Evolutionary conservation across 345 rosid genomes (phyloP).

Genomic region (Stellera chamaejasme): DNA sequence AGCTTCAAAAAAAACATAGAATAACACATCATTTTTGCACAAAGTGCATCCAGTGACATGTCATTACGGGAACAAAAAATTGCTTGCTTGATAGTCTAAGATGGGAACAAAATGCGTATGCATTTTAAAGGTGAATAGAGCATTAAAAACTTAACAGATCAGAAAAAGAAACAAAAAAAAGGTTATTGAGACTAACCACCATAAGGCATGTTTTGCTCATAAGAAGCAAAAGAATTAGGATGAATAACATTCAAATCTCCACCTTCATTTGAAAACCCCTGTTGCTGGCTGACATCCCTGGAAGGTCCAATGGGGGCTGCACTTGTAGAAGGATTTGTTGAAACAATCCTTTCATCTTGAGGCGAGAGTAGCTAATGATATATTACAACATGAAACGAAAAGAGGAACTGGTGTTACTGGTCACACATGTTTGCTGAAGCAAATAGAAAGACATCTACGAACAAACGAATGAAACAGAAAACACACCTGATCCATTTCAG

Average conservation of each 20-base stretch:
- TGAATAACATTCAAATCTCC: constrained; percentile 21
- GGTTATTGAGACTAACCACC: constrained; percentile 27
- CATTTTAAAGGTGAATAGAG: no score
- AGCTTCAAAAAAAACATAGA: no score
- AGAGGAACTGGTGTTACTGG: constrained; percentile 11
- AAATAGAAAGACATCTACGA: constrained; percentile 6
- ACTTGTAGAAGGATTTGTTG: constrained; percentile 41
- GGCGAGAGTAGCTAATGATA: constrained; percentile 40
- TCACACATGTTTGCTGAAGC: background rate
- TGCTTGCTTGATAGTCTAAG: no score
- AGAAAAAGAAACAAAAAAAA: background rate
- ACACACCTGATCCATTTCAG: constrained; percentile 34
- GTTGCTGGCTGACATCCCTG: constrained; percentile 16
- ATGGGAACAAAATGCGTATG: no score
- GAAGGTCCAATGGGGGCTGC: constrained; percentile 31
- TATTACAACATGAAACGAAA: constrained; percentile 20
- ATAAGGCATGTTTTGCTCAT: constrained; percentile 29
- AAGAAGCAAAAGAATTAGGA: constrained; percentile 25
- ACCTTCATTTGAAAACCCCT: constrained; percentile 16
- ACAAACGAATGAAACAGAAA: background rate
- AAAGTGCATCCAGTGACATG: no score
- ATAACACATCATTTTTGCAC: no score
- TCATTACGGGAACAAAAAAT: no score
- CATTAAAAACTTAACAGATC: no score
- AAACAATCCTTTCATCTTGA: constrained; percentile 46